Conservation (phyloP, 163 green algal species). For the Scenedesmus sp. region DNA sequence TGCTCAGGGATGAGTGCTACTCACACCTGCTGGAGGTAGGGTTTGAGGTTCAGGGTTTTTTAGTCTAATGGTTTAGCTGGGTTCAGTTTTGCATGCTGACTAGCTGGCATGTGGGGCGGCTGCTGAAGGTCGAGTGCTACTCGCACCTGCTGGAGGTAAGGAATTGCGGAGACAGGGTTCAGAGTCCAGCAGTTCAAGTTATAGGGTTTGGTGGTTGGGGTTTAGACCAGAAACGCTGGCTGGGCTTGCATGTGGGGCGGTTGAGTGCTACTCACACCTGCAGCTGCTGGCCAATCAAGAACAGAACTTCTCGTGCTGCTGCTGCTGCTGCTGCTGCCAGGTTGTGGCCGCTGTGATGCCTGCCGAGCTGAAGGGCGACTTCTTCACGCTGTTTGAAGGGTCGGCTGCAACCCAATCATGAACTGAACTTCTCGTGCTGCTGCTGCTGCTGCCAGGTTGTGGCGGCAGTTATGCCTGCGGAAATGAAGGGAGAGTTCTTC, state of each 20-base stretch:
- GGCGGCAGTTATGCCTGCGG: conserved; percentile 39
- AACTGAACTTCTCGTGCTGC: conserved; percentile 26
- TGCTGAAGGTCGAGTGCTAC: conserved; percentile 69
- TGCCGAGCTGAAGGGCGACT: neutral
- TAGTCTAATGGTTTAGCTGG: conserved; percentile 30
- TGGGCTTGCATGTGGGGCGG: no score
- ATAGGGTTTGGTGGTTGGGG: no score
- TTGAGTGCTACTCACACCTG: neutral
- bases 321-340: neutral
- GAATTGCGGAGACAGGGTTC: no score
- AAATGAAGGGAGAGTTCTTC: conserved; percentile 64
- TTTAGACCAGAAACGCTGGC: no score
- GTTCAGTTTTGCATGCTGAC: conserved; percentile 43
- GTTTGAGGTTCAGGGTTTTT: neutral
- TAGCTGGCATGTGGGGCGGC: conserved; percentile 61
- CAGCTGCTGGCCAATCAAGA: neutral
- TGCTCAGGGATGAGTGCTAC: conserved; percentile 69
- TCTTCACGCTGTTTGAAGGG: neutral
- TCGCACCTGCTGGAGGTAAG: conserved; percentile 78
- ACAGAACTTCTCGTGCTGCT: neutral
- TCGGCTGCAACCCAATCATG: neutral
- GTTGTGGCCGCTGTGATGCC: neutral
- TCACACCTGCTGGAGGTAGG: conserved; percentile 78
- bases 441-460: conserved; percentile 10
- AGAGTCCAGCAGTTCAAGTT: no score